Conservation (phyloP, 805 yeast genomes). For the Cyberlindnera veronae region DNA sequence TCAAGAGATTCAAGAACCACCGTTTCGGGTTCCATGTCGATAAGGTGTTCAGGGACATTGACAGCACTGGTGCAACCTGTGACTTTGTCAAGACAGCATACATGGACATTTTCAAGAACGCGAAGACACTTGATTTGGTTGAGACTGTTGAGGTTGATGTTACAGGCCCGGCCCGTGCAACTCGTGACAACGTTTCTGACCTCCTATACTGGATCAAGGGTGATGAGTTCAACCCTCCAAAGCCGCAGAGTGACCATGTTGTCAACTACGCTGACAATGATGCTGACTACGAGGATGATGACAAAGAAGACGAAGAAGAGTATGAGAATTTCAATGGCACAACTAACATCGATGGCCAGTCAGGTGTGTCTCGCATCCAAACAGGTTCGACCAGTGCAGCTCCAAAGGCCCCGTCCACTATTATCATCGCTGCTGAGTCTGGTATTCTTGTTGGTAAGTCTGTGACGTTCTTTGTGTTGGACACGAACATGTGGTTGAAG, state of each 20-base stretch:
- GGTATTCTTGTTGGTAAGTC: conserved; percentile 14
- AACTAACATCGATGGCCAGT: background rate
- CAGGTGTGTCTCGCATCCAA: background rate
- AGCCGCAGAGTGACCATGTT: background rate
- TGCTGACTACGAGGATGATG: conserved; percentile 15
- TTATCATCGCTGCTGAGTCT: conserved; percentile 15
- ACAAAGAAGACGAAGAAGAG: conserved; percentile 3
- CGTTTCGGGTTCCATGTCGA: conserved; percentile 18
- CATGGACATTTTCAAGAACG: conserved; percentile 14
- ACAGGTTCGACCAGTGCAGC: conserved; percentile 1
- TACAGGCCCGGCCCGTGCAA: conserved; percentile 2
- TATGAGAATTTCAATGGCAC: conserved; percentile 3
- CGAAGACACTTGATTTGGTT: conserved; percentile 14
- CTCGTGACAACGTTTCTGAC: too few relatives aligned
- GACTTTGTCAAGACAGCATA: conserved; percentile 12
- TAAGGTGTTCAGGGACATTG: conserved; percentile 10
- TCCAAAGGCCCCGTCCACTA: conserved; percentile 2
- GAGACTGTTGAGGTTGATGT: conserved; percentile 13
- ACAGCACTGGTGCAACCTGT: conserved; percentile 4
- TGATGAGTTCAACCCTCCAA: background rate
- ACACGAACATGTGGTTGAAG: conserved; percentile 77
- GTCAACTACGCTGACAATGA: conserved; percentile 14
- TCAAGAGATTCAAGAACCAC: conserved; percentile 40
- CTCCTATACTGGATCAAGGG: conserved; percentile 10
- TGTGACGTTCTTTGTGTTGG: conserved; percentile 42